Percentiles rank a stretch among this genome's conserved stretches.
Evolutionary conservation across 352 stramenopile genomes (phyloP).

Genomic region (Sclerospora graminicola): DNA sequence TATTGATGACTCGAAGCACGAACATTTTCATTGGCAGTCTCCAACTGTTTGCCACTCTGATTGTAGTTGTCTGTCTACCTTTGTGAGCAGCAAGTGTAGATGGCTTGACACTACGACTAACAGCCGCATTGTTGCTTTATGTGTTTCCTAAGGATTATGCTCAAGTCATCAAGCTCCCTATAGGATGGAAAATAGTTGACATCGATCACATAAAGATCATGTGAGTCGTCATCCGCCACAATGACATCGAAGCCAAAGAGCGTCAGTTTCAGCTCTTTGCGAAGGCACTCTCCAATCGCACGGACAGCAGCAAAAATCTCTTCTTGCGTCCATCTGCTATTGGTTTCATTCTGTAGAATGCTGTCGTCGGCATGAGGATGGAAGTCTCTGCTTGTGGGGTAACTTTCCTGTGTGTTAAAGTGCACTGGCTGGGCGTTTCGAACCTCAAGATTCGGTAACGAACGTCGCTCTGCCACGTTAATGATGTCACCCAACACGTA

Average conservation of each 20-base stretch:
- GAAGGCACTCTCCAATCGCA: constrained; percentile 50
- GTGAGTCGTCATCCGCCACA: constrained; percentile 36
- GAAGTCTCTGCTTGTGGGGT: constrained; percentile 58
- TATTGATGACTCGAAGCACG: too few species aligned
- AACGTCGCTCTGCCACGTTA: constrained; percentile 63
- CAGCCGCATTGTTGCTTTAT: constrained; percentile 31
- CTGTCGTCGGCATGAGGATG: constrained; percentile 17
- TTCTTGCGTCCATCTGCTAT: constrained; percentile 20
- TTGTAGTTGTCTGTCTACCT: too few species aligned
- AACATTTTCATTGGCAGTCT: neutral
- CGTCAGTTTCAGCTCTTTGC: constrained; percentile 48
- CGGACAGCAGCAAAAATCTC: constrained; percentile 47
- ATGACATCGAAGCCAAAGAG: constrained; percentile 85
- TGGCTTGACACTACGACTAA: constrained; percentile 7
- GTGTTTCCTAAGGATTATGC: constrained; percentile 41
- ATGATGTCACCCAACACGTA: constrained; percentile 74
- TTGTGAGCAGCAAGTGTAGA: too few species aligned
- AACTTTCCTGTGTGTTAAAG: constrained; percentile 77
- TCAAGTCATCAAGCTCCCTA: constrained; percentile 69
- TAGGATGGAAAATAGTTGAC: constrained; percentile 87
- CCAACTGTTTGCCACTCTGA: too few species aligned
- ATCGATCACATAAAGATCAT: constrained; percentile 67
- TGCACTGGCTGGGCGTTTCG: constrained; percentile 43
- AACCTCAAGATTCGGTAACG: constrained; percentile 54
- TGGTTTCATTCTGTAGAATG: neutral